Percentiles rank a stretch among this genome's conserved stretches.
These are phyloP conservation scores for Rauvolfia tetraphylla DNA, from an alignment of 257 asterid species.

Conservation along the genomic window DNA sequence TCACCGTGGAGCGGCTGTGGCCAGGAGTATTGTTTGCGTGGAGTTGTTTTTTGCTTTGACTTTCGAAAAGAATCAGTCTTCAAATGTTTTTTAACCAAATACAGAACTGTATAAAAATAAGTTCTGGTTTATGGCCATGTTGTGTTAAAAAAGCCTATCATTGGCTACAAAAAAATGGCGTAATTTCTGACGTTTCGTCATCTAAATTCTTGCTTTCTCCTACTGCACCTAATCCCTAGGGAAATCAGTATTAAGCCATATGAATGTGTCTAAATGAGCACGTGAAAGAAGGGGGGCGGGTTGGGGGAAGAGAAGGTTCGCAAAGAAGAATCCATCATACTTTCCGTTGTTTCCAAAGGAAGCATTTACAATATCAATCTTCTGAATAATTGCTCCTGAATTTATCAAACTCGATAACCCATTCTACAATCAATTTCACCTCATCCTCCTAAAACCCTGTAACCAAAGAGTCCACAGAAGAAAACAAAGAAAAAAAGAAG, in stretches of 20 bases:
- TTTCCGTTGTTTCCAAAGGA: no score
- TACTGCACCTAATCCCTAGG: neutral
- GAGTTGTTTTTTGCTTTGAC: no score
- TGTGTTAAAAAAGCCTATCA: neutral
- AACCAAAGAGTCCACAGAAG: neutral
- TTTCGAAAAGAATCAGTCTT: neutral
- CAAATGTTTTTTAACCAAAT: neutral
- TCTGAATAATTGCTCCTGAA: no score
- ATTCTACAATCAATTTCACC: neutral
- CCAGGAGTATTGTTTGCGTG: neutral
- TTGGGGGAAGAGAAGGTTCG: no score
- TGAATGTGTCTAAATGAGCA: no score
- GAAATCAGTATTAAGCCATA: no score
- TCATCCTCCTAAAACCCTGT: neutral
- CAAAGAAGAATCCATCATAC: no score
- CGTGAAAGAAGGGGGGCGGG: no score
- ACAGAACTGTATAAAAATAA: slow-evolving; percentile 1
- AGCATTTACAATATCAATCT: no score
- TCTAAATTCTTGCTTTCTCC: neutral
- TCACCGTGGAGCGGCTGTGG: neutral
- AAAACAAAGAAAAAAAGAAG: neutral
- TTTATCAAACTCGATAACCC: no score
- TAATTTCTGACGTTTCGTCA: neutral
- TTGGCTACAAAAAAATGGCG: neutral
- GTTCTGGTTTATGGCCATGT: neutral